phyloP scores from a whole-genome alignment of 371 early-diverging fungal species.

The Apophysomyces elegans region DNA sequence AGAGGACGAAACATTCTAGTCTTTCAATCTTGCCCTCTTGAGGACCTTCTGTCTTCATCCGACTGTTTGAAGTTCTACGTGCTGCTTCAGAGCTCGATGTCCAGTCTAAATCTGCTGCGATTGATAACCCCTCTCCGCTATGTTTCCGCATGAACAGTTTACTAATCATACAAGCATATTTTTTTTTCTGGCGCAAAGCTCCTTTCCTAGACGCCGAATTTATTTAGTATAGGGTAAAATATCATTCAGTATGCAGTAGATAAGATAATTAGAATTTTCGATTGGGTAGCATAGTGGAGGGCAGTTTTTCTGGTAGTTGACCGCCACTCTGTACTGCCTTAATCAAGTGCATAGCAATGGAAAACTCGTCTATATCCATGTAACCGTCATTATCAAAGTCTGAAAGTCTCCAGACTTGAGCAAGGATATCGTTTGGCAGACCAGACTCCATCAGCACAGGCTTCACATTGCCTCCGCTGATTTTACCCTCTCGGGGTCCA shows the following conservation, averaged over 20 bases:
- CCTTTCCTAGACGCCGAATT: not conserved
- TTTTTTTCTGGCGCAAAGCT: no score
- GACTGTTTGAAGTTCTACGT: no score
- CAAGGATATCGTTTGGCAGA: conserved; percentile 59
- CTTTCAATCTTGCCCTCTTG: no score
- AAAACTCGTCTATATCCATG: conserved; percentile 72
- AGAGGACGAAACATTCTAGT: no score
- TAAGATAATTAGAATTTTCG: conserved; percentile 36
- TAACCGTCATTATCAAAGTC: conserved; percentile 77
- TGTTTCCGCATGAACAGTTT: no score
- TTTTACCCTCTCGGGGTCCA: conserved; percentile 65
- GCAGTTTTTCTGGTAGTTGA: conserved; percentile 59
- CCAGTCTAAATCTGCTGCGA: no score
- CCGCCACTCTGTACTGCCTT: conserved; percentile 57
- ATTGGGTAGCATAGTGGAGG: conserved; percentile 52
- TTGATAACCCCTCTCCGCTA: no score
- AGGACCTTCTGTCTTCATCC: no score
- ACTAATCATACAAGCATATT: no score
- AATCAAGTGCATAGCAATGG: conserved; percentile 70
- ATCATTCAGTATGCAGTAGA: not conserved
- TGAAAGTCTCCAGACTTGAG: conserved; percentile 71
- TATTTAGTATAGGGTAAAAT: not conserved
- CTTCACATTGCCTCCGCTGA: conserved; percentile 60
- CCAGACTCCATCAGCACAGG: conserved; percentile 68
- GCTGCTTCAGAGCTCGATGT: no score